Percentiles rank a stretch among this genome's conserved stretches.
phyloP scores from a whole-genome alignment of 495 filamentous ascomycete species.

The Chaetomium cochliodes region DNA sequence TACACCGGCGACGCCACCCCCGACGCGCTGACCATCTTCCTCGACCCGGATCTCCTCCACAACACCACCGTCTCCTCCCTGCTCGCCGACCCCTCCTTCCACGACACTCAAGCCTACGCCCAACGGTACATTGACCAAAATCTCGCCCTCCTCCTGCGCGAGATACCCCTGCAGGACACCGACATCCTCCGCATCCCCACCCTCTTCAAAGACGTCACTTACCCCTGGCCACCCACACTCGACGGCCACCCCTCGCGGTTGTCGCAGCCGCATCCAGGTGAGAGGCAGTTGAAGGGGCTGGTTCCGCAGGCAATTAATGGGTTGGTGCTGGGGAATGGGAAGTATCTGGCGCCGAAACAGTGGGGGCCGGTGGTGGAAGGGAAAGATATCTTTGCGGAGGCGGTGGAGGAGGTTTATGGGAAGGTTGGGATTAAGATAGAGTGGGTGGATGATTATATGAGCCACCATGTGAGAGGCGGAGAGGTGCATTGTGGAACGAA shows the following conservation, averaged over 20 bases:
- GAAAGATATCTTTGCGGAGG: background rate
- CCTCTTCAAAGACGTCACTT: slow-evolving; percentile 13
- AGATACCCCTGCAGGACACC: background rate
- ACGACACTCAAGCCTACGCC: slow-evolving; percentile 1
- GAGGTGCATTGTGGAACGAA: slow-evolving; percentile 18
- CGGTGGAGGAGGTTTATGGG: slow-evolving; percentile 6
- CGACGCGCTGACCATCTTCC: background rate
- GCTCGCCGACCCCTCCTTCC: background rate
- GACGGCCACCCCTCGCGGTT: slow-evolving; percentile 1
- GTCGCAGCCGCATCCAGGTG: background rate
- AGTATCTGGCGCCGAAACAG: slow-evolving; percentile 7
- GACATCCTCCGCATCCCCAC: slow-evolving; percentile 9
- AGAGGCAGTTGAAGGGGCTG: slow-evolving; percentile 7
- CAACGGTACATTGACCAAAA: background rate
- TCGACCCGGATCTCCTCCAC: background rate
- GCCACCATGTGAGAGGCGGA: slow-evolving; percentile 13
- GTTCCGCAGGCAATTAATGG: slow-evolving; percentile 11
- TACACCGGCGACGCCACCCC: slow-evolving; percentile 6
- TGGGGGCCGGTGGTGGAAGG: slow-evolving; percentile 11
- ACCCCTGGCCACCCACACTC: background rate
- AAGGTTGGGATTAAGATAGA: background rate
- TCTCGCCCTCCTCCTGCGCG: slow-evolving; percentile 3
- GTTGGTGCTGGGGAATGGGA: slow-evolving; percentile 10
- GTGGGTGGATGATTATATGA: slow-evolving; percentile 17
- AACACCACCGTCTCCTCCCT: slow-evolving; percentile 10